Base-by-base conservation (phyloP, 2,329 filamentous ascomycete genomes). In the Aspergillus fumigatiaffinis region DNA sequence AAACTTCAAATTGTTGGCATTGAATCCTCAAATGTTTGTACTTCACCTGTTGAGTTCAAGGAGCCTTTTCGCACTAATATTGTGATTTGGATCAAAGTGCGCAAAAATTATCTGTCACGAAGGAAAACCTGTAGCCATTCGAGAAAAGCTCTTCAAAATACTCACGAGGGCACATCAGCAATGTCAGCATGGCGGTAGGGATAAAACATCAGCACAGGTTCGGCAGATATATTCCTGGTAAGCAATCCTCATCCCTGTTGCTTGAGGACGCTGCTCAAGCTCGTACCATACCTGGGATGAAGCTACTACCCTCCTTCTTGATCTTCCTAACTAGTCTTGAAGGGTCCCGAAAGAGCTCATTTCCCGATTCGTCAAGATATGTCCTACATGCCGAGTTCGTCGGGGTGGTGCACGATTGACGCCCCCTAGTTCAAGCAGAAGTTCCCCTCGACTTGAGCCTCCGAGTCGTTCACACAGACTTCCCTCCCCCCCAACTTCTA, bases 281-380 rank as follows among this genome's bases (percentile, higher is more conserved):
- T 47, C 7, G 14, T 51, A 29, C 20, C 17, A 4, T 41, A 12
- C 20, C 25, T 42, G 6, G 6, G 44, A 14, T 25, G 8, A 50
- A 23, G 14, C 17, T 35, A 23, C 25, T 20, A n/a, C 25, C 14
- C 26, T 26, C 28, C n/a, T 41, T 21, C n/a, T 41, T 21, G 26
- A 17, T 55, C 14, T 14, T 38, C 32, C 32, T 53, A 47, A 51
- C 50, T 26, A 38, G 3, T 14, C 20, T 25, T 9, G 28, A 56
- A 81, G 79, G 79, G 78, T 80, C 4, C 79, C 79, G 3, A 81
- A 81, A 63, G 79, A 81, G 60, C 68, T 81, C 38, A 81, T 81
- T 60, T 80, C 79, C 32, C 77, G 79, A 44, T 81, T 80, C 58
- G 79, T 81, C 53, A 80, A 80, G 61, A 76, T 79, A 52, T 80